Evolutionary conservation across 2,329 filamentous ascomycete species (phyloP), one percentile per base, ranked within the genome.

Genomic region (Ceratocystis cubensis): DNA sequence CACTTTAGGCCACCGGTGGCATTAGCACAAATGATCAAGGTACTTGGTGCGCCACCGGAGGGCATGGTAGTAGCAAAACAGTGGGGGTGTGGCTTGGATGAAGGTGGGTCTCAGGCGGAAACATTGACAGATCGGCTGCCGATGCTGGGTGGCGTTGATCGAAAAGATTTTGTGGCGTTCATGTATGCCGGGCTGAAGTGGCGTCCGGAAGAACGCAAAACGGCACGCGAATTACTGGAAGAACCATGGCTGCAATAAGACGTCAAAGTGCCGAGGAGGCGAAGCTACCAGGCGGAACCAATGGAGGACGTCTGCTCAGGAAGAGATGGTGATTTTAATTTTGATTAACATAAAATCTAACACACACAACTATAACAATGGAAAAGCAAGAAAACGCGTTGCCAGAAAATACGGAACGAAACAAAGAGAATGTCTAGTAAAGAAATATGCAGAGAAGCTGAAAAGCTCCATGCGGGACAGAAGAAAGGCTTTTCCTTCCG

Each of bases 141-240:
- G 20, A 13, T 20, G 5, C 41, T 48, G 33, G 25, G 13, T 4
- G 20, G 37, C 1, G 10, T 17, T 25, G 61, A 63, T 17, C 20
- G 22, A 2, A 44, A 30, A 13, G 10, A 20, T 22, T 63, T 63
- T 33, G 10, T 63, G 8, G 61, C 25, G 1, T 63, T 46, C 5
- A 46, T 63, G 25, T 6, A 8, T 2, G 45, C 45, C 10, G 61
- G 44, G 25, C 22, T 63, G 41, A 17, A 8, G 61, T 63, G 61
- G 61, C 20, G 15, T 5, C 37, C 61, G 7, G 22, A 63, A 2
- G 61, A 63, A 2, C 61, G 61, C 10, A 41, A 37, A 17, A 63
- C 61, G 22, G 61, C 61, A 15, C 41, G 41, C 41, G 44, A 63
- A 25, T n/a, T 50, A 28, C 44, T 50, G 44, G 44, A 63, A 48